Conservation (phyloP, 2,329 filamentous ascomycete genomes). For the Stenocarpella maydis region DNA sequence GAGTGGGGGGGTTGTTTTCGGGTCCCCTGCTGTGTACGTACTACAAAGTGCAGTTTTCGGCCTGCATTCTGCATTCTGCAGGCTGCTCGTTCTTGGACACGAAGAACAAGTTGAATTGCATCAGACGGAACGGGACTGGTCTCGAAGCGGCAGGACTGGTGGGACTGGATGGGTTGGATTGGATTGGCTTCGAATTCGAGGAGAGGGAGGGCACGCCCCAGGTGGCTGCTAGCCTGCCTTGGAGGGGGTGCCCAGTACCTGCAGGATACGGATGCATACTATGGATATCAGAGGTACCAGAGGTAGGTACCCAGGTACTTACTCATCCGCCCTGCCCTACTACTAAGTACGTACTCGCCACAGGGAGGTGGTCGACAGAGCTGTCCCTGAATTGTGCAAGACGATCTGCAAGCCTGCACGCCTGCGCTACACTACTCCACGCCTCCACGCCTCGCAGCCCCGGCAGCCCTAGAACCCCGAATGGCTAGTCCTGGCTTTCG, state of each 20-base stretch:
- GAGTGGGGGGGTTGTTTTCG: background rate
- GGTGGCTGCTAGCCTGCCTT: conserved; percentile 9
- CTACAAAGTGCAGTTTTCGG: background rate
- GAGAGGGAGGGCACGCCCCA: conserved; percentile 6
- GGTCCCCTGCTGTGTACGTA: background rate
- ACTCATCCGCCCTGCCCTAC: too few species aligned
- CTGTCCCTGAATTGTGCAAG: conserved; percentile 26
- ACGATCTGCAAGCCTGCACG: background rate
- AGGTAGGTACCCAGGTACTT: too few species aligned
- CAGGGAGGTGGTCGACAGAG: background rate
- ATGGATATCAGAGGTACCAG: too few species aligned
- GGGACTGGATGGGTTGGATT: conserved; percentile 5
- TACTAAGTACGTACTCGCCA: too few species aligned
- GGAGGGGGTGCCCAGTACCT: conserved; percentile 14
- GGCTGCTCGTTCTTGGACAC: conserved; percentile 8
- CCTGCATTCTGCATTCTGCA: conserved; percentile 6
- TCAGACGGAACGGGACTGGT: conserved; percentile 19
- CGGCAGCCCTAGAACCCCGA: background rate
- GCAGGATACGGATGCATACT: background rate
- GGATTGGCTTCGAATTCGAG: conserved; percentile 17
- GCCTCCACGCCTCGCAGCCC: too few species aligned
- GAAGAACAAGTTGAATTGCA: conserved; percentile 26
- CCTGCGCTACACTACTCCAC: too few species aligned
- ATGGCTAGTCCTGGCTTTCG: too few species aligned
- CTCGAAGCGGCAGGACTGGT: background rate